These are phyloP conservation scores for Cryphonectria japonica DNA, from an alignment of 2,329 filamentous ascomycete genomes.

Conservation along the genomic window DNA sequence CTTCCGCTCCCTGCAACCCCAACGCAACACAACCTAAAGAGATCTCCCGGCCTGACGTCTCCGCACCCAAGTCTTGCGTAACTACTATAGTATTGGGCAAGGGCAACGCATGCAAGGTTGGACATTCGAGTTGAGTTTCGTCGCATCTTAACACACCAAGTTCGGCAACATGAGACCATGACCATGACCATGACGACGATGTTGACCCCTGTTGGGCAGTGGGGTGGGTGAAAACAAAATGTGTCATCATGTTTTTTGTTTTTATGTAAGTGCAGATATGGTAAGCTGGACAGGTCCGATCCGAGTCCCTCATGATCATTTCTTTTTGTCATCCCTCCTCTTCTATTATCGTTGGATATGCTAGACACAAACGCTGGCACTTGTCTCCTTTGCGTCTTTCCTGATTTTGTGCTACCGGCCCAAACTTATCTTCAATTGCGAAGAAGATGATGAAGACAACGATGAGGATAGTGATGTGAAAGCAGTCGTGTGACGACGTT, in stretches of 20 bases:
- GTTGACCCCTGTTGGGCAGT: not conserved
- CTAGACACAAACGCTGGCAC: not conserved
- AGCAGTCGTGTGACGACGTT: not conserved
- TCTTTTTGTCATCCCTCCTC: not conserved
- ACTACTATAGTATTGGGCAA: not conserved
- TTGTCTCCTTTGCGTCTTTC: constrained; percentile 5
- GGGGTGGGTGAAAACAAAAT: not conserved
- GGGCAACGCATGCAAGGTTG: not conserved
- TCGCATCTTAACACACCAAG: constrained; percentile 2
- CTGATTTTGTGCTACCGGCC: not conserved
- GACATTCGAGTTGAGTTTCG: constrained; percentile 4
- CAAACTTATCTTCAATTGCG: not conserved
- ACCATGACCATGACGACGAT: constrained; percentile 1
- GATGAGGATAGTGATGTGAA: not conserved
- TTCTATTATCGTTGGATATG: not conserved
- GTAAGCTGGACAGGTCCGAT: not conserved
- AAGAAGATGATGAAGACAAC: not conserved
- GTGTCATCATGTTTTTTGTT: not conserved
- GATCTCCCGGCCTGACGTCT: not conserved
- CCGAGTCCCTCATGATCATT: not conserved
- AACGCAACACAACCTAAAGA: not conserved
- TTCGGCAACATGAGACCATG: constrained; percentile 1
- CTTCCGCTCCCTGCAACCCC: constrained; percentile 6
- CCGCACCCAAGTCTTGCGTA: not conserved
- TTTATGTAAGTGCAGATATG: not conserved